A percentile compares a stretch with the other conserved stretches of the same genome.
Evolutionary conservation across 768 basidiomycete genomes (phyloP).

Genomic region (Naganishia antarctica): DNA sequence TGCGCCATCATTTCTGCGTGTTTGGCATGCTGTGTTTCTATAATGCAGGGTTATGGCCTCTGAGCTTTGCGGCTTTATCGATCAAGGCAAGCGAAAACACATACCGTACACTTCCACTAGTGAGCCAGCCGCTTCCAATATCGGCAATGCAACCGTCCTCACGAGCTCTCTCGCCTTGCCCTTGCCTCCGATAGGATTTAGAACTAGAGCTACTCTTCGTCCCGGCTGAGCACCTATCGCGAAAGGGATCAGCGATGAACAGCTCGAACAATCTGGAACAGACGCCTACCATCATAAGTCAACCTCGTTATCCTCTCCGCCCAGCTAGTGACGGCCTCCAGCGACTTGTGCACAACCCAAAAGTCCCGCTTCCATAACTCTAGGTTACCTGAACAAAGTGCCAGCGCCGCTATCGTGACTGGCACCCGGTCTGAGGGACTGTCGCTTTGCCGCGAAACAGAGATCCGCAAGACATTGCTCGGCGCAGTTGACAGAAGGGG

Average conservation of each 20-base stretch:
- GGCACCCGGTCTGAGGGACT: neutral
- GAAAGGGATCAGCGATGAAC: too few species aligned
- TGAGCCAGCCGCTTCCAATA: slow-evolving; percentile 46
- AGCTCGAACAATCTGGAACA: neutral
- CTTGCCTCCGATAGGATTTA: slow-evolving; percentile 50
- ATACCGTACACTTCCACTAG: slow-evolving; percentile 40
- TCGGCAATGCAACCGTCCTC: slow-evolving; percentile 41
- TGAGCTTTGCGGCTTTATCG: too few species aligned
- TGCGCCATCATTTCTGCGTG: slow-evolving; percentile 46
- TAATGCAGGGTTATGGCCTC: too few species aligned
- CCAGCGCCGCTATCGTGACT: slow-evolving; percentile 8
- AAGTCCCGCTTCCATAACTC: slow-evolving; percentile 15
- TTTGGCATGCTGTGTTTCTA: slow-evolving; percentile 45
- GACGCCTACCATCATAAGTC: neutral
- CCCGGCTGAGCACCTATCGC: slow-evolving; percentile 35
- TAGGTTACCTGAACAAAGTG: slow-evolving; percentile 1
- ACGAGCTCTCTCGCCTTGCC: slow-evolving; percentile 42
- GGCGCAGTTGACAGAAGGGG: neutral
- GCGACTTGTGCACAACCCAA: neutral
- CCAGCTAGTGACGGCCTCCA: neutral
- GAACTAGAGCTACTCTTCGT: slow-evolving; percentile 39
- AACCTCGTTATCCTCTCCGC: neutral
- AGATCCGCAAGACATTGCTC: slow-evolving; percentile 1
- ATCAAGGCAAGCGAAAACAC: slow-evolving; percentile 11
- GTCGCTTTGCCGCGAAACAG: neutral